phyloP scores from a whole-genome alignment of 2,329 filamentous ascomycete species.

The Clarireedia sp. region DNA sequence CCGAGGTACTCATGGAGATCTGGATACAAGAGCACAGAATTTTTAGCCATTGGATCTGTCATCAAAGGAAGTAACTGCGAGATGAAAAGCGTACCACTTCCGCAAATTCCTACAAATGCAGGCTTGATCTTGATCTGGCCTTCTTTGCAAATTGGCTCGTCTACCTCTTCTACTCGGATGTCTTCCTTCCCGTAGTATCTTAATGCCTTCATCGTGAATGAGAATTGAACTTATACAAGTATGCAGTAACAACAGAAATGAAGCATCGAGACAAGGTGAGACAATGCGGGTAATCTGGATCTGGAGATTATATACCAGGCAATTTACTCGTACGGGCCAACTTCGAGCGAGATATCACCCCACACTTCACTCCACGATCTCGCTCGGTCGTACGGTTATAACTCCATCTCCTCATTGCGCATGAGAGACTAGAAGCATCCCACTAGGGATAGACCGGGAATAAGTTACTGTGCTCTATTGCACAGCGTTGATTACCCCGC shows the following conservation, averaged over 20 bases:
- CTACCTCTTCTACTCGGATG: slow-evolving; percentile 45
- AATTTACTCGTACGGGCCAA: neutral
- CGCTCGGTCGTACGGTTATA: too few species aligned
- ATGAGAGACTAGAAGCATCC: too few species aligned
- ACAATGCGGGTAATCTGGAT: too few species aligned
- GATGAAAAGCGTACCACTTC: slow-evolving; percentile 29
- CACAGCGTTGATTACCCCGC: neutral
- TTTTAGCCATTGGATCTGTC: neutral
- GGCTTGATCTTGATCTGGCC: slow-evolving; percentile 44
- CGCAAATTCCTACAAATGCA: slow-evolving; percentile 46
- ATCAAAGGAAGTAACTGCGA: slow-evolving; percentile 1
- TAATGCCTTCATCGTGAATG: slow-evolving; percentile 31
- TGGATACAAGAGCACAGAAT: neutral
- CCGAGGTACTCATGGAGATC: slow-evolving; percentile 46
- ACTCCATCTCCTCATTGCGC: too few species aligned
- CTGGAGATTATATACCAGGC: too few species aligned
- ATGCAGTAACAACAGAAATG: neutral
- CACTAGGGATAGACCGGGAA: too few species aligned
- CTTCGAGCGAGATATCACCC: too few species aligned
- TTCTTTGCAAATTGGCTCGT: slow-evolving; percentile 37
- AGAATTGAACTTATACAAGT: neutral
- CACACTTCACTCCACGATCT: too few species aligned
- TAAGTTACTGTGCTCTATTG: neutral
- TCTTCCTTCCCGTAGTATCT: slow-evolving; percentile 48
- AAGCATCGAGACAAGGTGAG: neutral